A percentile compares a stretch with the other conserved stretches of the same genome.
Conservation (phyloP, 1,284 basidiomycete species). For the Microstroma glucosiphilum region DNA sequence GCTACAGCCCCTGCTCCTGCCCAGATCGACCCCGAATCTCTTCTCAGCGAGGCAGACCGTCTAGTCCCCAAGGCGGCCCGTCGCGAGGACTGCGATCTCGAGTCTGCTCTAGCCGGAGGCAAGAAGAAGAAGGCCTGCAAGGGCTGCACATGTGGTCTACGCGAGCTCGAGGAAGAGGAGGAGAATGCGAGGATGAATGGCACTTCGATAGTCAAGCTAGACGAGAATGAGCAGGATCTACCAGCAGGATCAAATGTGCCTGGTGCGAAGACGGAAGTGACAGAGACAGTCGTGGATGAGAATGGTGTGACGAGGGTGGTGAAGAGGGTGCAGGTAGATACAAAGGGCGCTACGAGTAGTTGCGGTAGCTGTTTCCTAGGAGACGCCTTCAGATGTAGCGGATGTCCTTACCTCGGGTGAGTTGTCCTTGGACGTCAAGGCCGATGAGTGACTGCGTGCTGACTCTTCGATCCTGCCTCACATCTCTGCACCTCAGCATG, state of each 20-base stretch:
- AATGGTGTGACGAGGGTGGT: conserved; percentile 44
- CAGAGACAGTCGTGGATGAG: conserved; percentile 39
- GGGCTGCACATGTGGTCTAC: conserved; percentile 48
- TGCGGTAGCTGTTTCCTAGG: conserved; percentile 98
- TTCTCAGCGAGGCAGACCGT: conserved; percentile 33
- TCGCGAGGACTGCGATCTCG: conserved; percentile 47
- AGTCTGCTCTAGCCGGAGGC: conserved; percentile 26
- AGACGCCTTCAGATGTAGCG: conserved; percentile 91
- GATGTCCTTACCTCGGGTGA: conserved; percentile 78
- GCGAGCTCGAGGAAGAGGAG: conserved; percentile 48
- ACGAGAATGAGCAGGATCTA: conserved; percentile 39
- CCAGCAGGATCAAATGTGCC: conserved; percentile 16
- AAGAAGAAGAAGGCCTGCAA: conserved; percentile 47
- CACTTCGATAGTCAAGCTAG: conserved; percentile 35
- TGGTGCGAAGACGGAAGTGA: conserved; percentile 27
- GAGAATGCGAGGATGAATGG: conserved; percentile 18
- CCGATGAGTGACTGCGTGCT: no score
- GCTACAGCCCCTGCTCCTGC: conserved; percentile 29
- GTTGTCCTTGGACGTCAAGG: conserved; percentile 56
- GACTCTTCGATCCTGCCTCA: background rate
- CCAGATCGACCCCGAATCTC: conserved; percentile 36
- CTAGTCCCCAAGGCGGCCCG: conserved; percentile 31
- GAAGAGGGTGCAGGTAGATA: conserved; percentile 48
- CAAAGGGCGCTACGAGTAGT: conserved; percentile 64
- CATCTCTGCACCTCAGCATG: conserved; percentile 47